Evolutionary conservation across 2,329 filamentous ascomycete genomes (phyloP).

Genomic region (Monilinia aucupariae): DNA sequence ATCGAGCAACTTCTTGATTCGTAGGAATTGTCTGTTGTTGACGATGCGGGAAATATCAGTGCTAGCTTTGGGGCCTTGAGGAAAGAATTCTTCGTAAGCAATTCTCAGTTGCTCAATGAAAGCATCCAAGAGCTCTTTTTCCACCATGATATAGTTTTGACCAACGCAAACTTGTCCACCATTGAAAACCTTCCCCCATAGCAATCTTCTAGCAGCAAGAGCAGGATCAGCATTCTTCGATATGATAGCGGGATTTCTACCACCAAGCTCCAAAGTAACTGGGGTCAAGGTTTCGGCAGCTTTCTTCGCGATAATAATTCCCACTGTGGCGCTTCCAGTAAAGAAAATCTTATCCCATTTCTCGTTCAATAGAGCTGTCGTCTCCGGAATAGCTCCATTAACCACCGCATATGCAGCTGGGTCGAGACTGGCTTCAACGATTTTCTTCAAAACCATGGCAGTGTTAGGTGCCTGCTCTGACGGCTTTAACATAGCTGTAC

Average conservation of each 20-base stretch:
- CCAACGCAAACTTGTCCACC: slow-evolving; percentile 88
- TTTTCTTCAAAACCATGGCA: slow-evolving; percentile 72
- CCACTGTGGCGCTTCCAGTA: slow-evolving; percentile 74
- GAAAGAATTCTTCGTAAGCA: slow-evolving; percentile 72
- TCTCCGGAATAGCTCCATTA: slow-evolving; percentile 77
- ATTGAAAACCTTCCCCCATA: slow-evolving; percentile 85
- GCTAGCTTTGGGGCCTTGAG: slow-evolving; percentile 71
- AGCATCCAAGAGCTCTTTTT: slow-evolving; percentile 63
- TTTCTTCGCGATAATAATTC: slow-evolving; percentile 82
- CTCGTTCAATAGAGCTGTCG: slow-evolving; percentile 72
- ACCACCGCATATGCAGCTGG: slow-evolving; percentile 68
- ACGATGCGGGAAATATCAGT: slow-evolving; percentile 75
- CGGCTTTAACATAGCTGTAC: slow-evolving; percentile 85
- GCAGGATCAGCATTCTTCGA: slow-evolving; percentile 75
- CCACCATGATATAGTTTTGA: slow-evolving; percentile 86
- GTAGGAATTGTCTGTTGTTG: slow-evolving; percentile 71
- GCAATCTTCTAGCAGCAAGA: slow-evolving; percentile 73
- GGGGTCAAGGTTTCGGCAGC: slow-evolving; percentile 86
- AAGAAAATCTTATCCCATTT: slow-evolving; percentile 99
- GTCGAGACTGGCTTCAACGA: slow-evolving; percentile 73
- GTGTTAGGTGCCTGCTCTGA: slow-evolving; percentile 74
- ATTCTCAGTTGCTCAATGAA: slow-evolving; percentile 72
- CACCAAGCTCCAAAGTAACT: slow-evolving; percentile 83
- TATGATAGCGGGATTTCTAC: slow-evolving; percentile 85
- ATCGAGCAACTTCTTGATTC: slow-evolving; percentile 90